A percentile compares a stretch with the other conserved stretches of the same genome.
Conservation (phyloP, 768 basidiomycete species). For the Flagelloscypha sp. region DNA sequence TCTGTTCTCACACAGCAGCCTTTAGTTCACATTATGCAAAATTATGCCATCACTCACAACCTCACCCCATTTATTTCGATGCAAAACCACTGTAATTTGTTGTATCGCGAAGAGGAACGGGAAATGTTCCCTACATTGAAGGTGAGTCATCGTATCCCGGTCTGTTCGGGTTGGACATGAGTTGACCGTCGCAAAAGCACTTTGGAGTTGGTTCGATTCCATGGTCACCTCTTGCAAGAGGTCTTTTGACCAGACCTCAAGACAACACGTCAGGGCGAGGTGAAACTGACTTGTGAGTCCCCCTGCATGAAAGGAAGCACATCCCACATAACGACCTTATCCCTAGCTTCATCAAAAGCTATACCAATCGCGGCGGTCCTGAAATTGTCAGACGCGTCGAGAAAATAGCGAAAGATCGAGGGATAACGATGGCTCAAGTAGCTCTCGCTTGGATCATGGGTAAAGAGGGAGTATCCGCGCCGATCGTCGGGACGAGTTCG, state of each 20-base stretch:
- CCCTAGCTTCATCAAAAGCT: background rate
- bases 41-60: constrained; percentile 33
- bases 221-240: constrained; percentile 29
- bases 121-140: constrained; percentile 44
- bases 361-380: background rate
- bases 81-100: constrained; percentile 52
- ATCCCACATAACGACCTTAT: constrained; percentile 1
- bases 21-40: constrained; percentile 13
- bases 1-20: too few relatives aligned
- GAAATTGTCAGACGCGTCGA: constrained; percentile 22
- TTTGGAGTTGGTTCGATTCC: constrained; percentile 38
- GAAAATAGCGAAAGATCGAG: constrained; percentile 28
- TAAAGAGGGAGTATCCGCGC: constrained; percentile 25
- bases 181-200: constrained; percentile 15
- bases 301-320: too few relatives aligned
- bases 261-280: constrained; percentile 12
- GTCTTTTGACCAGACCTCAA: background rate
- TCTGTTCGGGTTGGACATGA: background rate
- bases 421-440: constrained; percentile 34
- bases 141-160: constrained; percentile 8
- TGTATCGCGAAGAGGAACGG: constrained; percentile 56
- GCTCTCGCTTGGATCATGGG: constrained; percentile 28
- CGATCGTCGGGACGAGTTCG: constrained; percentile 37
- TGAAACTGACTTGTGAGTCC: constrained; percentile 17
- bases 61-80: constrained; percentile 53